Conservation (phyloP, 345 rosid genomes). For the Passiflora organensis region DNA sequence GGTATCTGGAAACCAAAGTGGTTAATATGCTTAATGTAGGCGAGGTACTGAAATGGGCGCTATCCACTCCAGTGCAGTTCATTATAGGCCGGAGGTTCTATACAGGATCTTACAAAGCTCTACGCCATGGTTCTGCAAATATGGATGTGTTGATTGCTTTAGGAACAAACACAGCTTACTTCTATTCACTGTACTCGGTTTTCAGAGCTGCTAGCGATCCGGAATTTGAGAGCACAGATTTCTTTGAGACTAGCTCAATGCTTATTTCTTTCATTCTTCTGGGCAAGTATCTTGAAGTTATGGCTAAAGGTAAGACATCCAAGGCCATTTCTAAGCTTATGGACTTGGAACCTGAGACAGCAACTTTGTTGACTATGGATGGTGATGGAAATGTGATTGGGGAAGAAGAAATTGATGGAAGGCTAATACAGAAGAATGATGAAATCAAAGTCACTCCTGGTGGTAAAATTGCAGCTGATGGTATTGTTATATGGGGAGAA, state of each 20-base stretch:
- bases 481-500: conserved; percentile 46
- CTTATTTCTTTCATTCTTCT: conserved; percentile 84
- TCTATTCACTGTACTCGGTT: conserved; percentile 74
- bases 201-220: conserved; percentile 67
- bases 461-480: conserved; percentile 44
- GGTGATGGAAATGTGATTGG: conserved; percentile 51
- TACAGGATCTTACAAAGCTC: conserved; percentile 67
- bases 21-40: conserved; percentile 75
- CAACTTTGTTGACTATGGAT: conserved; percentile 53
- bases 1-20: conserved; percentile 52
- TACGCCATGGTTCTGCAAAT: conserved; percentile 77
- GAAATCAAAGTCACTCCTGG: conserved; percentile 58
- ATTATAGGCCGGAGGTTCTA: conserved; percentile 78
- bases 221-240: conserved; percentile 60
- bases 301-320: conserved; percentile 89
- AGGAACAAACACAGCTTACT: conserved; percentile 92
- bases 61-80: conserved; percentile 86
- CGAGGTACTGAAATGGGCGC: conserved; percentile 56
- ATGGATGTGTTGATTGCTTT: conserved; percentile 93
- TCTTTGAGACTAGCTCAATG: conserved; percentile 97
- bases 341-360: conserved; percentile 75
- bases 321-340: conserved; percentile 92
- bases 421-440: conserved; percentile 76
- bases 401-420: conserved; percentile 79
- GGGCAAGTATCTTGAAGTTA: conserved; percentile 82